These are phyloP conservation scores for Torrubiellomyces zombiae DNA, from an alignment of 2,329 filamentous ascomycete genomes.

Conservation along the genomic window DNA sequence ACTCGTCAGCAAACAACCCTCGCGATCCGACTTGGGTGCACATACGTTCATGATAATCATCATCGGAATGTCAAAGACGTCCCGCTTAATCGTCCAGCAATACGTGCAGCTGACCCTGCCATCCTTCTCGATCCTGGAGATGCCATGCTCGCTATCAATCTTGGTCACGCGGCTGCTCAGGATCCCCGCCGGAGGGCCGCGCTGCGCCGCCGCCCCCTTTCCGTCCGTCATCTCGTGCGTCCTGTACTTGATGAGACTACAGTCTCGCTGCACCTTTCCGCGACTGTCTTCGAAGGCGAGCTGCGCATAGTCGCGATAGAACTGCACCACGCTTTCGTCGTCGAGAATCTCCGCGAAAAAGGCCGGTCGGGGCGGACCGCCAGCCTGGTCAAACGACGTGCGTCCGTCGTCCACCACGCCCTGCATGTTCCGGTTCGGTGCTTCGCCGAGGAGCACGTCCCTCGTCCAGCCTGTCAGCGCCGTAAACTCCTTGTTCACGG, in stretches of 20 bases:
- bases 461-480: conserved; percentile 89
- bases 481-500: conserved; percentile 93
- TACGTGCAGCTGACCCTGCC: conserved; percentile 91
- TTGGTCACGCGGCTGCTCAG: conserved; percentile 42
- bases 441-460: conserved; percentile 72
- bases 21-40: conserved; percentile 10
- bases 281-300: conserved; percentile 84
- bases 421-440: conserved; percentile 64
- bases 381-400: conserved; percentile 22
- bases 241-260: conserved; percentile 80
- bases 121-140: conserved; percentile 67
- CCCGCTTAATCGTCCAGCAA: conserved; percentile 92
- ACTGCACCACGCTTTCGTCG: conserved; percentile 82
- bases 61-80: conserved; percentile 97
- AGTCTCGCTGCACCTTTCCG: conserved; percentile 67
- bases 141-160: conserved; percentile 59
- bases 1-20: conserved; percentile 7
- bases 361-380: conserved; percentile 53
- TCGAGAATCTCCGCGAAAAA: conserved; percentile 88
- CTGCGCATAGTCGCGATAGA: conserved; percentile 89
- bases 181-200: conserved; percentile 26
- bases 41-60: conserved; percentile 95
- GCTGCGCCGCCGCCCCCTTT: conserved; percentile 25
- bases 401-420: conserved; percentile 13
- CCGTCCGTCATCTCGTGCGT: conserved; percentile 43